Evolutionary conservation across 2,329 filamentous ascomycete genomes (phyloP).

Genomic region (Peltaster fructicola): DNA sequence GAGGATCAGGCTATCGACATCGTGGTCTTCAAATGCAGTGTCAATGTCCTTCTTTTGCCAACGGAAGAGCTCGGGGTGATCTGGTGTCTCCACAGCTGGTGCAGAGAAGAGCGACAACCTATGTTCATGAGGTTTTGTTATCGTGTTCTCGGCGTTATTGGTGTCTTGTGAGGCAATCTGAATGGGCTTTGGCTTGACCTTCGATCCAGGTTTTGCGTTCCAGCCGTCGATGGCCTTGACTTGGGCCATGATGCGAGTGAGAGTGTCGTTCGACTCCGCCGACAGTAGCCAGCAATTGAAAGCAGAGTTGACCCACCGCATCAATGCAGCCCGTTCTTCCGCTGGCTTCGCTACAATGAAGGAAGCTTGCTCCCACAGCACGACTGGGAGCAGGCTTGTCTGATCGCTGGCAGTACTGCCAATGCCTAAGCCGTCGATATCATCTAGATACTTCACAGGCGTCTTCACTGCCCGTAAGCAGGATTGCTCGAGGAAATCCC

Average conservation of each 20-base stretch:
- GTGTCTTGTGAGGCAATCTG: slow-evolving; percentile 1
- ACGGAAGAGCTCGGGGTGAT: slow-evolving; percentile 31
- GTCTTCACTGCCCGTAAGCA: slow-evolving; percentile 55
- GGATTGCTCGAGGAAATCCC: slow-evolving; percentile 69
- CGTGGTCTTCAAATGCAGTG: slow-evolving; percentile 61
- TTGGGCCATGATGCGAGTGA: no score
- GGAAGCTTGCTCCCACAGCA: slow-evolving; percentile 60
- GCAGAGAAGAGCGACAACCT: slow-evolving; percentile 17
- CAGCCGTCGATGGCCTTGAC: no score
- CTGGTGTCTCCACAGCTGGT: slow-evolving; percentile 24
- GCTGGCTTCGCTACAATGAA: slow-evolving; percentile 27
- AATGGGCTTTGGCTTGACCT: no score
- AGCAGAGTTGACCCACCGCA: no score
- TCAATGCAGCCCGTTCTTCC: no score
- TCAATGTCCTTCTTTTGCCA: slow-evolving; percentile 67
- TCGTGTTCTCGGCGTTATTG: no score
- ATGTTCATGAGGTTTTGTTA: no score
- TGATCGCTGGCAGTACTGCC: slow-evolving; percentile 6
- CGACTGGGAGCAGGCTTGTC: slow-evolving; percentile 49
- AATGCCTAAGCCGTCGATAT: slow-evolving; percentile 35
- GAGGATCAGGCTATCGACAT: slow-evolving; percentile 50
- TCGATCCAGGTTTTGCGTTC: no score
- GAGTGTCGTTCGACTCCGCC: no score
- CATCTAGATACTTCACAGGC: slow-evolving; percentile 69
- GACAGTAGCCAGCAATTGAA: no score